Evolutionary conservation across 371 early-diverging fungal species (phyloP).

Genomic region (Mortierella sp.): DNA sequence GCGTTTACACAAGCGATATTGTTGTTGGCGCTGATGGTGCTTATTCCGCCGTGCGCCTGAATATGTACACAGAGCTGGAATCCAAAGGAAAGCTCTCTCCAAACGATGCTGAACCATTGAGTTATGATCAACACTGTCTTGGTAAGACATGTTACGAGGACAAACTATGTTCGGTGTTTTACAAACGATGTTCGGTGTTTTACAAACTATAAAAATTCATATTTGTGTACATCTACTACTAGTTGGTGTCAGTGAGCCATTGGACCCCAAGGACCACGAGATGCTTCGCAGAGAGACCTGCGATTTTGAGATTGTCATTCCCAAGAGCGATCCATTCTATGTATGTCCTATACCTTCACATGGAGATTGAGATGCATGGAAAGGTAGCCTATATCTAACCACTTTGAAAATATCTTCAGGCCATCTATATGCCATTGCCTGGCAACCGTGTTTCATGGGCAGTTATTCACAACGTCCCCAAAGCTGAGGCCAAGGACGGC

Average conservation of each 20-base stretch:
- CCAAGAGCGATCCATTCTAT: constrained; percentile 50
- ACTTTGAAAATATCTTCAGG: constrained; percentile 8
- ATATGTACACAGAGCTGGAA: constrained; percentile 32
- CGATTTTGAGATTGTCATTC: constrained; percentile 55
- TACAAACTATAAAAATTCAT: too few species aligned
- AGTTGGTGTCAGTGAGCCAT: constrained; percentile 52
- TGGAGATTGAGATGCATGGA: background rate
- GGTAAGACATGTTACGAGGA: constrained; percentile 16
- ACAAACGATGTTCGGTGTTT: too few species aligned
- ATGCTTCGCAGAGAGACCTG: constrained; percentile 30
- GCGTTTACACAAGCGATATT: constrained; percentile 35
- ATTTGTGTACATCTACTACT: background rate
- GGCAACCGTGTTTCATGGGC: constrained; percentile 46
- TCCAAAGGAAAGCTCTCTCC: constrained; percentile 27
- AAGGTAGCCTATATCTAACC: background rate
- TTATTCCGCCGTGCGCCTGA: constrained; percentile 35
- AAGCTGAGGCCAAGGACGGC: constrained; percentile 23
- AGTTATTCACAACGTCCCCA: constrained; percentile 44
- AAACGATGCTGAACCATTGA: constrained; percentile 40
- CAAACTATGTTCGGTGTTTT: too few species aligned
- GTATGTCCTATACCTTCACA: constrained; percentile 12
- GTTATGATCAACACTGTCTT: constrained; percentile 49
- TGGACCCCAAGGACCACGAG: constrained; percentile 44
- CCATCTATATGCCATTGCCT: constrained; percentile 53
- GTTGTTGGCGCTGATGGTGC: constrained; percentile 54